Conservation (phyloP, 208 protist genomes). For the Acanthamoeba healyi region DNA sequence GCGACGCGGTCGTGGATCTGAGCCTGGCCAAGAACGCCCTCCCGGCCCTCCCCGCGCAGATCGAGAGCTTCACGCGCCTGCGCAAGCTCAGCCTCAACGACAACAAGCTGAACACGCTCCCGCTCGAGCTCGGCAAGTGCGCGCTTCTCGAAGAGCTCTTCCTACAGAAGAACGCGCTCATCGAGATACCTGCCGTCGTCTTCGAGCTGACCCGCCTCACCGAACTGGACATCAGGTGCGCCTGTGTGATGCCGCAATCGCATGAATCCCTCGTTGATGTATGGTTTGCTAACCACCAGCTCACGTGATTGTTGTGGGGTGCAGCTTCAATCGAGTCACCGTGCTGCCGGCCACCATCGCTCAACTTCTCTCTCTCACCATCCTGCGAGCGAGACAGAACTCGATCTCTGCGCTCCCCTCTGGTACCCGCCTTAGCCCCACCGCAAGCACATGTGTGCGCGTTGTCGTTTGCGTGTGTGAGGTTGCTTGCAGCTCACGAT, state of each 20-base stretch:
- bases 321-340: not conserved
- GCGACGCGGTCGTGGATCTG: not conserved
- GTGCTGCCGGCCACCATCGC: not conserved
- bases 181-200: not conserved
- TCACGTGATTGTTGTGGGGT: not conserved
- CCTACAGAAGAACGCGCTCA: not conserved
- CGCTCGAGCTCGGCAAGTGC: not conserved
- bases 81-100: slow-evolving; percentile 8
- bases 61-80: not conserved
- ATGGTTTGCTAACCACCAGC: not conserved
- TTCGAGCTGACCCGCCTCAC: not conserved
- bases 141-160: not conserved
- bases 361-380: not conserved
- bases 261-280: not conserved
- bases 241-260: not conserved
- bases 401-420: not conserved
- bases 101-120: slow-evolving; percentile 3
- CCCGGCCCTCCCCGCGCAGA: not conserved
- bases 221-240: slow-evolving; percentile 12
- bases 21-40: not conserved
- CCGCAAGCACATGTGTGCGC: too few relatives aligned
- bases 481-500: not conserved
- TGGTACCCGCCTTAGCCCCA: too few relatives aligned
- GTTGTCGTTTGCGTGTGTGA: too few relatives aligned
- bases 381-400: slow-evolving; percentile 1